These are phyloP conservation scores for Panellus pusillus DNA, from an alignment of 768 basidiomycete genomes.

Conservation along the genomic window DNA sequence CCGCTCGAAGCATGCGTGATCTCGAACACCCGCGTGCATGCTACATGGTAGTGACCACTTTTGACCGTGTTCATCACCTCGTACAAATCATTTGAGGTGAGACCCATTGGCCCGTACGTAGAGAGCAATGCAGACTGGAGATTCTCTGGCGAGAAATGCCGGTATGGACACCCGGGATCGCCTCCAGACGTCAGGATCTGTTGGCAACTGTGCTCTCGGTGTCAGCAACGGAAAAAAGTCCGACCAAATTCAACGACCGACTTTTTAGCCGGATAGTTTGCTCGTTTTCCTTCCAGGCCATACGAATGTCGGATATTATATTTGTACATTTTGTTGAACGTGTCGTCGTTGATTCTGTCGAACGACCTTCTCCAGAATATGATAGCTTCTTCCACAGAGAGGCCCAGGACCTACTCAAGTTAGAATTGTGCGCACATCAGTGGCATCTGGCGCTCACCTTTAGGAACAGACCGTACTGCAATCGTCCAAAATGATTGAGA, in stretches of 20 bases:
- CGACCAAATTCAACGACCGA: neutral
- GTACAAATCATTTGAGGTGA: conserved; percentile 67
- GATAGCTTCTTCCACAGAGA: conserved; percentile 93
- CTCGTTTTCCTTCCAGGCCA: conserved; percentile 91
- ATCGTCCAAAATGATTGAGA: conserved; percentile 87
- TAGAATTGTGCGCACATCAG: neutral
- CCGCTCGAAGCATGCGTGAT: conserved; percentile 74
- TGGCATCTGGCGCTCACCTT: conserved; percentile 56
- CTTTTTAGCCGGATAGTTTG: conserved; percentile 90
- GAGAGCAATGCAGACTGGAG: conserved; percentile 75
- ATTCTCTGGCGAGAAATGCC: conserved; percentile 83
- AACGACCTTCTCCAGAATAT: conserved; percentile 93
- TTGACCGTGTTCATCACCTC: conserved; percentile 85
- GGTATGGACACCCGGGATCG: conserved; percentile 92
- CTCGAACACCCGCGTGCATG: conserved; percentile 96
- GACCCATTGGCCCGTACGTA: conserved; percentile 61
- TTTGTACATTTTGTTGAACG: conserved; percentile 96
- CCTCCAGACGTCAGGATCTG: conserved; percentile 73
- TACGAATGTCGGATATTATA: conserved; percentile 97
- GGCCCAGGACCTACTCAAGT: conserved; percentile 71
- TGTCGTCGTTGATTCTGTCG: conserved; percentile 78
- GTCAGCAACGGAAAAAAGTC: neutral
- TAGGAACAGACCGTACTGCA: conserved; percentile 92
- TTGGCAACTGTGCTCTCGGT: conserved; percentile 65
- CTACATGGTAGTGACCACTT: conserved; percentile 84